Conservation (phyloP, 2,329 filamentous ascomycete genomes). For the Aspergillus sp. region DNA sequence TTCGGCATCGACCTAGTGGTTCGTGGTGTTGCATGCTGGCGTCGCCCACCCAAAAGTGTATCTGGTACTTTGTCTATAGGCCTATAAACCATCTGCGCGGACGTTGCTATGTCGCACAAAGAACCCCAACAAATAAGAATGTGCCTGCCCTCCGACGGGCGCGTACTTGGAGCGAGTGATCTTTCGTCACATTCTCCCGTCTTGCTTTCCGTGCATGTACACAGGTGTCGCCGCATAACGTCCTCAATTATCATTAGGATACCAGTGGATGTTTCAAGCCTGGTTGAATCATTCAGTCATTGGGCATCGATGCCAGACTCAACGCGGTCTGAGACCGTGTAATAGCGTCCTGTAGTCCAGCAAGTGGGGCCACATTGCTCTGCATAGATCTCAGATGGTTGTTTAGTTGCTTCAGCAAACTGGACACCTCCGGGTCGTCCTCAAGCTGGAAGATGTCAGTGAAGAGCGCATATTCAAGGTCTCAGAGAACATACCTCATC, state of each 20-base stretch:
- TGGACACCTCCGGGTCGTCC: conserved; percentile 41
- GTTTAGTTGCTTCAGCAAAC: conserved; percentile 46
- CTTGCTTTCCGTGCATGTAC: neutral
- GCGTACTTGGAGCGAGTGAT: neutral
- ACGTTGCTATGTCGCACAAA: neutral
- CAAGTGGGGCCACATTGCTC: conserved; percentile 44
- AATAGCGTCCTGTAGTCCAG: conserved; percentile 44
- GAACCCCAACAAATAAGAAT: neutral
- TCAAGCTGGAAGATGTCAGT: conserved; percentile 35
- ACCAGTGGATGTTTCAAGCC: neutral
- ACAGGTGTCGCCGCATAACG: neutral
- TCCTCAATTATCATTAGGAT: neutral
- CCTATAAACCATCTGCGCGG: neutral
- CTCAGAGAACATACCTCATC: conserved; percentile 36
- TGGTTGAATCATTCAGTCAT: conserved; percentile 35
- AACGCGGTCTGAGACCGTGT: conserved; percentile 42
- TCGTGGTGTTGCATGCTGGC: conserved; percentile 6
- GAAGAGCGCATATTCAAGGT: neutral
- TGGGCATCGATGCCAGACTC: conserved; percentile 33
- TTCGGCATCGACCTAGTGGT: neutral
- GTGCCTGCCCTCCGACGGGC: neutral
- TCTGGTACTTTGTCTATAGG: neutral
- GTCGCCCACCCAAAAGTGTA: neutral
- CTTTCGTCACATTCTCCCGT: neutral
- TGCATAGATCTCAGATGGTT: conserved; percentile 51